Percentiles rank a stretch among this genome's conserved stretches.
phyloP scores from a whole-genome alignment of 495 filamentous ascomycete species.

The Hypoxylon intermedium region DNA sequence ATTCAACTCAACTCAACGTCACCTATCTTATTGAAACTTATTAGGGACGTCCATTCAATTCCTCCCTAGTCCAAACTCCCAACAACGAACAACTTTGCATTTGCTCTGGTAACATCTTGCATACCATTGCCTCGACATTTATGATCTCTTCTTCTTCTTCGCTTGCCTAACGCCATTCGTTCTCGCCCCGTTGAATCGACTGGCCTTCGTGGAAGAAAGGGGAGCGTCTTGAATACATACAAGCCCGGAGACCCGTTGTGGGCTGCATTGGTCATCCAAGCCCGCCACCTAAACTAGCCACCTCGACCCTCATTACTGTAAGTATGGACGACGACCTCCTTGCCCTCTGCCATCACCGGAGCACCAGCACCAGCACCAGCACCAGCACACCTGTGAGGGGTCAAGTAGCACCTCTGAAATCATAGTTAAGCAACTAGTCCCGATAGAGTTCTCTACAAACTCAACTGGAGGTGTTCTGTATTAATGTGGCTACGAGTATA shows the following conservation, averaged over 20 bases:
- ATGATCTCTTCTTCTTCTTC: slow-evolving; percentile 10
- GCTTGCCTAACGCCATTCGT: not conserved
- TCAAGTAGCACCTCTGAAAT: slow-evolving; percentile 17
- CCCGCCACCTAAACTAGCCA: slow-evolving; percentile 8
- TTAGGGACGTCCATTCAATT: slow-evolving; percentile 29
- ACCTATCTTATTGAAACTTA: slow-evolving; percentile 12
- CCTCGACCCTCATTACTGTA: slow-evolving; percentile 26
- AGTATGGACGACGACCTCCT: slow-evolving; percentile 10
- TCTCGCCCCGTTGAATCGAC: not conserved
- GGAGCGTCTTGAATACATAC: slow-evolving; percentile 29
- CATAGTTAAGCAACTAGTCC: slow-evolving; percentile 1
- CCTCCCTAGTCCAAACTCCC: slow-evolving; percentile 15
- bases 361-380: no score
- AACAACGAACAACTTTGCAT: slow-evolving; percentile 15
- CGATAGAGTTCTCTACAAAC: slow-evolving; percentile 15
- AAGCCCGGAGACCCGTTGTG: slow-evolving; percentile 13
- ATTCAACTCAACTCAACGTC: slow-evolving; percentile 14
- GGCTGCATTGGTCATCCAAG: slow-evolving; percentile 39
- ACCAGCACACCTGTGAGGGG: slow-evolving; percentile 8
- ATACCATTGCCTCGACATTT: slow-evolving; percentile 20
- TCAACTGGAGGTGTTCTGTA: slow-evolving; percentile 4
- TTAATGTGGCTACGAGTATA: slow-evolving; percentile 27
- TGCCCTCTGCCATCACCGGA: slow-evolving; percentile 9
- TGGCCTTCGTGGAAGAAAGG: slow-evolving; percentile 9
- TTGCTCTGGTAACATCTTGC: slow-evolving; percentile 23